A percentile compares a stretch with the other conserved stretches of the same genome.
phyloP scores from a whole-genome alignment of 108 stramenopile species.

The Mediolabrus comicus region DNA sequence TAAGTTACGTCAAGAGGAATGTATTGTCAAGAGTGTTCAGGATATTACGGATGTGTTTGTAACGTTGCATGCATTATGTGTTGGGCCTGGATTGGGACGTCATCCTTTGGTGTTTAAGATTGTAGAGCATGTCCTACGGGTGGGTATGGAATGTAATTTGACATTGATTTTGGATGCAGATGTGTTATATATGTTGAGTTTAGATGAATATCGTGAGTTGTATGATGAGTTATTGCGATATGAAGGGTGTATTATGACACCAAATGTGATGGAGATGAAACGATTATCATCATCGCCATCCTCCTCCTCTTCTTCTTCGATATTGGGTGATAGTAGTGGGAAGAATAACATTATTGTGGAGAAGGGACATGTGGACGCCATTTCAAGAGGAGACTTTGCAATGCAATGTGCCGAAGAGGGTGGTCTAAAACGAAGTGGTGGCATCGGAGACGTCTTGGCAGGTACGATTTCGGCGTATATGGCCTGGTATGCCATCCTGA shows the following conservation, averaged over 20 bases:
- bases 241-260: slow-evolving; percentile 84
- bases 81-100: slow-evolving; percentile 96
- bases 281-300: slow-evolving; percentile 53
- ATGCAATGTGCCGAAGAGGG: slow-evolving; percentile 77
- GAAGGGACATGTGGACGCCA: slow-evolving; percentile 61
- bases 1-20: neutral
- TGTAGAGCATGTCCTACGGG: slow-evolving; percentile 54
- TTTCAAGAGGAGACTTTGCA: slow-evolving; percentile 6
- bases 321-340: slow-evolving; percentile 24
- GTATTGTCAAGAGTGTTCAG: slow-evolving; percentile 49
- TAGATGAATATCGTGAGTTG: slow-evolving; percentile 47
- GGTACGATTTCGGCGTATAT: slow-evolving; percentile 77
- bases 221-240: slow-evolving; percentile 27
- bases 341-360: slow-evolving; percentile 53
- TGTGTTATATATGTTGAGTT: slow-evolving; percentile 84
- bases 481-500: slow-evolving; percentile 74
- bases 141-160: slow-evolving; percentile 53
- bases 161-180: slow-evolving; percentile 95
- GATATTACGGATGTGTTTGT: slow-evolving; percentile 51
- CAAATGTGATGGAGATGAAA: slow-evolving; percentile 91
- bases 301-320: slow-evolving; percentile 2
- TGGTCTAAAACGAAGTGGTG: slow-evolving; percentile 93
- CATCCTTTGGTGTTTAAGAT: slow-evolving; percentile 67
- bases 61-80: slow-evolving; percentile 76
- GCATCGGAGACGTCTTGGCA: slow-evolving; percentile 95